phyloP scores from a whole-genome alignment of 257 asterid genomes.

The Forsythia viridissima region DNA sequence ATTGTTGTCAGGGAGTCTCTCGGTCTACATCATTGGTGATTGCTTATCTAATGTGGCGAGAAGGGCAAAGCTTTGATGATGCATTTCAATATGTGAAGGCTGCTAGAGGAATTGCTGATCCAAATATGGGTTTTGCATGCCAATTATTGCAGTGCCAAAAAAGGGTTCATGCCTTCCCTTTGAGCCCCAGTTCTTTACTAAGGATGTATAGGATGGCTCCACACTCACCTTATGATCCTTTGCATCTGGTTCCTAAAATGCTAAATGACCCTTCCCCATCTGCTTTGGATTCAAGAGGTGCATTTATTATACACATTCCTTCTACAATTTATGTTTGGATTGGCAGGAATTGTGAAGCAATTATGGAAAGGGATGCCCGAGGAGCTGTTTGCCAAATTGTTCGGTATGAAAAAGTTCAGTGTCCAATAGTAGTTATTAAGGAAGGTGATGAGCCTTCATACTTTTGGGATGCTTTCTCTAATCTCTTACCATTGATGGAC shows the following conservation, averaged over 20 bases:
- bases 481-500: background rate
- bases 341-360: conserved; percentile 62
- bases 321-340: conserved; percentile 77
- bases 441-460: conserved; percentile 78
- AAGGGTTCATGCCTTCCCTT: conserved; percentile 86
- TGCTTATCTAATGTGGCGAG: conserved; percentile 96
- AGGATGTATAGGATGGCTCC: conserved; percentile 88
- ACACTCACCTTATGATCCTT: conserved; percentile 91
- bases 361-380: conserved; percentile 67
- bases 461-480: conserved; percentile 67
- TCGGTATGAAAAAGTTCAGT: conserved; percentile 70
- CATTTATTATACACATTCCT: conserved; percentile 81
- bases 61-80: conserved; percentile 77
- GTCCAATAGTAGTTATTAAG: conserved; percentile 53
- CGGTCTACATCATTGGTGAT: conserved; percentile 92
- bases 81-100: conserved; percentile 85
- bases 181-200: conserved; percentile 74
- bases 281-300: conserved; percentile 74
- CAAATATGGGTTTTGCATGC: conserved; percentile 90
- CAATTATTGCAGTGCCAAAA: conserved; percentile 71
- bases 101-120: conserved; percentile 88
- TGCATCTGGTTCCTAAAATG: conserved; percentile 61
- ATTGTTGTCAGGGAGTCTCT: conserved; percentile 92
- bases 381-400: conserved; percentile 77
- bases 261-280: conserved; percentile 37